Base-by-base conservation (phyloP, 306 rosid genomes). In the Potentilla sterilis region DNA sequence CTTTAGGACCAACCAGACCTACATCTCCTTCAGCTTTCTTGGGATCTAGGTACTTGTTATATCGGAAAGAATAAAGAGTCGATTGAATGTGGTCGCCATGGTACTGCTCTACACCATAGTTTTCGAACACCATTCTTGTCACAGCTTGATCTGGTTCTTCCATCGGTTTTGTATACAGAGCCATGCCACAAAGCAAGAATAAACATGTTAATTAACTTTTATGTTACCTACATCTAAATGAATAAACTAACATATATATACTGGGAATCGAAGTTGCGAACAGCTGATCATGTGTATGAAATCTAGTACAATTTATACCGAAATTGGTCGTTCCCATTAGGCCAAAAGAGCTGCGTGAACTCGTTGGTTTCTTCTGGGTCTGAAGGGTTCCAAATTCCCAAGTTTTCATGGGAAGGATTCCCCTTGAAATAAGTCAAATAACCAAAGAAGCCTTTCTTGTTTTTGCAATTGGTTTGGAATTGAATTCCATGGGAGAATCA, bases 291-390 rank as follows among this genome's bases (percentile, higher is more conserved):
- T n/a, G n/a, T n/a, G 38, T 37, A 37, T 37, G 38, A 2, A 2
- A 37, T 37, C 4, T 37, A 37, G 38, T 37, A 37, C 38, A 4
- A 2, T 37, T 2, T 37, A 16, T 83, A 83, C 87, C 85, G 75
- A 38, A 80, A 75, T 1, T 8, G 43, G 7, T 49, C 19, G 44
- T 84, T 78, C 42, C 87, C 81, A 41, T 75, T 6, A 28, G 87
- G 82, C 82, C 84, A 84, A 70, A 81, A 62, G 76, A 67, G 80
- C 19, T 70, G 72, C 0, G 79, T 62, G 79, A 81, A 80, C 18
- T 18, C 44, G 3, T 70, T 16, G 54, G 28, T 62, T 19, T 44
- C 68, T 55, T 70, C 63, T 2, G 58, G 55, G 59, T 48, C 24
- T 6, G 48, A 12, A 2, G 75, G 44, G 35, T 77, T 65, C 7